Evolutionary conservation across 768 basidiomycete species (phyloP).

Genomic region (Hygrophorus russula): DNA sequence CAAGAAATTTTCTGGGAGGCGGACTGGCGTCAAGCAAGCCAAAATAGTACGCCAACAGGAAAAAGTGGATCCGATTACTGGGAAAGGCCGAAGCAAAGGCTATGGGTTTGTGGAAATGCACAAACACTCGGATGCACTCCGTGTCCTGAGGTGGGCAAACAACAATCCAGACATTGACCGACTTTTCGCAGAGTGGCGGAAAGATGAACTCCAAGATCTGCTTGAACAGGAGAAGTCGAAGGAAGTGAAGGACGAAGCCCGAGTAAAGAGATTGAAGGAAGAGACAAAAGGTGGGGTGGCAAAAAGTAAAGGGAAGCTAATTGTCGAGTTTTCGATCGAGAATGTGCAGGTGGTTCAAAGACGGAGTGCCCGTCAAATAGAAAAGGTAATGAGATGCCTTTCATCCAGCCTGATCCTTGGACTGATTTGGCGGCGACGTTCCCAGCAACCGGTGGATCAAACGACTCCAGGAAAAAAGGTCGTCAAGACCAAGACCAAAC

Average conservation of each 20-base stretch:
- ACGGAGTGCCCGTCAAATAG: constrained; percentile 43
- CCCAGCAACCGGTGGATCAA: not conserved
- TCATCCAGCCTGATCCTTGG: not conserved
- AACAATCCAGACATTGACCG: constrained; percentile 60
- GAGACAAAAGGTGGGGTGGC: constrained; percentile 34
- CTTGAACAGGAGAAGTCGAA: constrained; percentile 41
- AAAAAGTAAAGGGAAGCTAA: constrained; percentile 40
- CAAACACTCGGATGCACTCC: constrained; percentile 80
- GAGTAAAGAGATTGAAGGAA: constrained; percentile 47
- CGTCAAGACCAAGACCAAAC: constrained; percentile 2
- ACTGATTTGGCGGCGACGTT: not conserved
- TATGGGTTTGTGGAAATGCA: constrained; percentile 94
- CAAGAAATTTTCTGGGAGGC: constrained; percentile 18
- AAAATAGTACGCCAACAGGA: constrained; percentile 89
- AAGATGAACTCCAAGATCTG: constrained; percentile 57
- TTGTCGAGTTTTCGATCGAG: constrained; percentile 96
- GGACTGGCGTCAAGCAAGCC: constrained; percentile 62
- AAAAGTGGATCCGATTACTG: constrained; percentile 80
- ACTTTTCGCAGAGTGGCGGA: constrained; percentile 78
- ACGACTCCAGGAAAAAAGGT: not conserved
- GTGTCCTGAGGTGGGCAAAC: constrained; percentile 90
- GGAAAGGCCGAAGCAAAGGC: constrained; percentile 81
- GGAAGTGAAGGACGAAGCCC: constrained; percentile 33
- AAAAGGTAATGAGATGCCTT: constrained; percentile 19
- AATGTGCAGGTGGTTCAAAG: constrained; percentile 84